Evolutionary conservation across 495 filamentous ascomycete species (phyloP).

Genomic region (Tuber magnatum): DNA sequence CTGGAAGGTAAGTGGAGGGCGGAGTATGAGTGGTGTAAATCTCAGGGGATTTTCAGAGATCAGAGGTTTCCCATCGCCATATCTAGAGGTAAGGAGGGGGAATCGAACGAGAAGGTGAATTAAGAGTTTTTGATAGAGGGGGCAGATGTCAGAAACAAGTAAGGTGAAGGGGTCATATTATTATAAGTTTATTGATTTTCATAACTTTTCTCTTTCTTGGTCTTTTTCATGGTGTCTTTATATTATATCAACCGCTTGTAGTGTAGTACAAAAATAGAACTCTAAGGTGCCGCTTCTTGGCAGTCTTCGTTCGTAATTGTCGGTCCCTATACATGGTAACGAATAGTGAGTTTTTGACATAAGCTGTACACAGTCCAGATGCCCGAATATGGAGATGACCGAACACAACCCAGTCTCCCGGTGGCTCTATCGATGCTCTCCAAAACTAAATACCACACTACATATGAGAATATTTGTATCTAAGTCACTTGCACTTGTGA

Average conservation of each 20-base stretch:
- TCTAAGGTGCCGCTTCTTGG: background rate
- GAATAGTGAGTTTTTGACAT: background rate
- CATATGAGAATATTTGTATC: too few species aligned
- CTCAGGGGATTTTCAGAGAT: background rate
- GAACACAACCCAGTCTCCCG: background rate
- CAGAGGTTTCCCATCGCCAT: background rate
- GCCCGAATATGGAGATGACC: background rate
- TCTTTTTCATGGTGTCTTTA: background rate
- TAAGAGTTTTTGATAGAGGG: background rate
- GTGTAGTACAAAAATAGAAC: background rate
- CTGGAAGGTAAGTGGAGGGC: conserved; percentile 1
- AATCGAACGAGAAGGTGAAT: background rate
- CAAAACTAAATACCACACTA: background rate
- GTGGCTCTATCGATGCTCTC: background rate
- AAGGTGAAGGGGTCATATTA: background rate
- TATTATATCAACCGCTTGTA: background rate
- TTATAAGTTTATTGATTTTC: background rate
- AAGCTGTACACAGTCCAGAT: background rate
- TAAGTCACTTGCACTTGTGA: too few species aligned
- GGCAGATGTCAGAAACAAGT: background rate
- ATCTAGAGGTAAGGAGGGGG: background rate
- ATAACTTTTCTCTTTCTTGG: background rate
- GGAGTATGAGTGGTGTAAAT: background rate
- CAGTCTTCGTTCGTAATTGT: background rate
- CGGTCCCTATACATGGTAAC: background rate